phyloP scores from a whole-genome alignment of 768 basidiomycete genomes.

The Xerocomellus intermedius region DNA sequence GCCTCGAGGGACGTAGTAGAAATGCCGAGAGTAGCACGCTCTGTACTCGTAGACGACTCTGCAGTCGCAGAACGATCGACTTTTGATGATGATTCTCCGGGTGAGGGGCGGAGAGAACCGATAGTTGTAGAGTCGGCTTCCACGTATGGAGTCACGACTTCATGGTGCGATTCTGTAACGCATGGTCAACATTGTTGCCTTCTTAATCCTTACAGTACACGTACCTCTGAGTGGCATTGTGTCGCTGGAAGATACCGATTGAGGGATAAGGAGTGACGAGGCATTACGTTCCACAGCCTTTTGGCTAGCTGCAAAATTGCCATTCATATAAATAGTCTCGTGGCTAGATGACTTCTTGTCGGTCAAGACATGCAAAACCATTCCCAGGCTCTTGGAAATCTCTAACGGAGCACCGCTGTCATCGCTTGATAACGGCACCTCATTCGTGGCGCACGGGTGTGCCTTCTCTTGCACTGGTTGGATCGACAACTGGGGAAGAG shows the following conservation, averaged over 20 bases:
- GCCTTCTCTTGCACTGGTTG: conserved; percentile 37
- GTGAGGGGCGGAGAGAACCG: conserved; percentile 4
- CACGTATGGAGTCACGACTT: conserved; percentile 11
- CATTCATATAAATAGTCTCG: conserved; percentile 23
- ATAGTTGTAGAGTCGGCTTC: conserved; percentile 6
- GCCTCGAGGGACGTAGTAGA: conserved; percentile 5
- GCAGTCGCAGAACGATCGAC: neutral
- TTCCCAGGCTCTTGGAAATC: conserved; percentile 21
- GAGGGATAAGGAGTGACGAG: conserved; percentile 9
- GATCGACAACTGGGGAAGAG: conserved; percentile 18
- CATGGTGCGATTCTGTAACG: conserved; percentile 14
- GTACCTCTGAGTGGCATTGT: conserved; percentile 17
- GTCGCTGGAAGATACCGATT: conserved; percentile 6
- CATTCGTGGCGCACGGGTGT: conserved; percentile 20
- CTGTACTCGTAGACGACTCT: conserved; percentile 6
- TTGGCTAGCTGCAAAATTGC: conserved; percentile 12
- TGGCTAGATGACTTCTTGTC: conserved; percentile 22
- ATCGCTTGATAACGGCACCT: conserved; percentile 9
- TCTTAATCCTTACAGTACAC: neutral
- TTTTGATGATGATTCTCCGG: conserved; percentile 8
- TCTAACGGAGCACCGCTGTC: conserved; percentile 17
- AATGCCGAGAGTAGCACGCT: conserved; percentile 9
- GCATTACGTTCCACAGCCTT: conserved; percentile 13
- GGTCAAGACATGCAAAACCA: conserved; percentile 8
- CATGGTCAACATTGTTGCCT: conserved; percentile 9